A percentile compares a stretch with the other conserved stretches of the same genome.
phyloP scores from a whole-genome alignment of 2,329 filamentous ascomycete genomes.

The Aspergillus ochraceus region DNA sequence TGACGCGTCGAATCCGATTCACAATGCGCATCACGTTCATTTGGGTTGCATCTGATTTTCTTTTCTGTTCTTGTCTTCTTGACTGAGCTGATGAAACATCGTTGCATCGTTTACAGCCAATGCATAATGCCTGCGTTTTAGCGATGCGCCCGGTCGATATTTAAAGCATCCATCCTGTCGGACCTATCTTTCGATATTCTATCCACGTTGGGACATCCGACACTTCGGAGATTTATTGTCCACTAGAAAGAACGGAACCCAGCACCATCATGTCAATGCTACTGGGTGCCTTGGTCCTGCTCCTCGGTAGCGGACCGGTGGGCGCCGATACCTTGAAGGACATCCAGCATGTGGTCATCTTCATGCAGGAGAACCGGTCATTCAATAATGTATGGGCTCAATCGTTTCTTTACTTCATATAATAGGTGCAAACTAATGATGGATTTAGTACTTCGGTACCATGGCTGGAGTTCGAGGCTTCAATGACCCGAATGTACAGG shows the following conservation, averaged over 20 bases:
- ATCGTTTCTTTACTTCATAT: neutral
- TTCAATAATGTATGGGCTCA: slow-evolving; percentile 35
- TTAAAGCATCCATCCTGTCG: neutral
- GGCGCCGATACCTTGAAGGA: slow-evolving; percentile 48
- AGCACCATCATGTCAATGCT: slow-evolving; percentile 6
- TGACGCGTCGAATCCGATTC: slow-evolving; percentile 7
- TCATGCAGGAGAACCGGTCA: slow-evolving; percentile 56
- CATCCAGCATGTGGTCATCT: slow-evolving; percentile 59
- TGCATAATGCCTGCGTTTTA: neutral
- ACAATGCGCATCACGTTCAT: neutral
- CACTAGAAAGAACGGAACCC: neutral
- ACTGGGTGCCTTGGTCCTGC: slow-evolving; percentile 14
- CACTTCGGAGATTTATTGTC: neutral
- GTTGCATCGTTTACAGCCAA: neutral
- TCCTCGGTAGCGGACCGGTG: slow-evolving; percentile 20
- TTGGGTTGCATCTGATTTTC: neutral
- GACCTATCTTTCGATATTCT: neutral
- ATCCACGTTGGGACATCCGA: neutral
- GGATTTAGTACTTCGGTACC: slow-evolving; percentile 52
- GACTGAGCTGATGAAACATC: neutral
- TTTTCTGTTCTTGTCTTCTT: neutral
- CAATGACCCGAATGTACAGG: slow-evolving; percentile 56
- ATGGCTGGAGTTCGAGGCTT: slow-evolving; percentile 59
- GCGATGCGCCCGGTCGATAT: neutral
- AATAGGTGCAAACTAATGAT: neutral